Evolutionary conservation across 169 alveolate genomes (phyloP).

Genomic region (Sarcocystis neurona): DNA sequence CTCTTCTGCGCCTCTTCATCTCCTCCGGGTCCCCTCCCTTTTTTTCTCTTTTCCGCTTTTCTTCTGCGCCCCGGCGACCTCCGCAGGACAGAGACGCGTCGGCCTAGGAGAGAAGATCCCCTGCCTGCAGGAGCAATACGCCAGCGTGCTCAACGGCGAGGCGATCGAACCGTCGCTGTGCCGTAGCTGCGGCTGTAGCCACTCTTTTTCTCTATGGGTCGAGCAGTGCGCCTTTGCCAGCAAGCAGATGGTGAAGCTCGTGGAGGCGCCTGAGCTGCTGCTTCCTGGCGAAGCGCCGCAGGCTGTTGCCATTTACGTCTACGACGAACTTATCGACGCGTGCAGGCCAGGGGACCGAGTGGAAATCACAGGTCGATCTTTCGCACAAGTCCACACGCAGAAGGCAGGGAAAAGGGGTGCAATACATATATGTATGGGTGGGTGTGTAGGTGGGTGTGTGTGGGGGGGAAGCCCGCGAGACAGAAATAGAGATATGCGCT

Average conservation of each 20-base stretch:
- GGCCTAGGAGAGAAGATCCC: conserved; percentile 13
- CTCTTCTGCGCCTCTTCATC: not conserved
- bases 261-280: conserved; percentile 91
- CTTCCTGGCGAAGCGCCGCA: conserved; percentile 95
- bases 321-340: conserved; percentile 94
- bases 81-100: conserved; percentile 44
- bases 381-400: no score
- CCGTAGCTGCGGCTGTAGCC: conserved; percentile 87
- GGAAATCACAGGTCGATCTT: conserved; percentile 90
- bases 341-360: conserved; percentile 97
- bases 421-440: no score
- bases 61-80: not conserved
- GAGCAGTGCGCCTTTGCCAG: conserved; percentile 93
- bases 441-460: not conserved
- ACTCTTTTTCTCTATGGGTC: conserved; percentile 91
- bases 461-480: not conserved
- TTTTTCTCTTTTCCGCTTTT: not conserved
- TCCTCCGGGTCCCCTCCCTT: not conserved
- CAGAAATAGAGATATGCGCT: no score
- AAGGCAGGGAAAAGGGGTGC: no score
- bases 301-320: conserved; percentile 78
- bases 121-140: conserved; percentile 86
- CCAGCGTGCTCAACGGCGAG: conserved; percentile 91
- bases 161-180: conserved; percentile 96
- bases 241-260: conserved; percentile 92